phyloP scores from a whole-genome alignment of 345 rosid genomes.

The Populus alba region DNA sequence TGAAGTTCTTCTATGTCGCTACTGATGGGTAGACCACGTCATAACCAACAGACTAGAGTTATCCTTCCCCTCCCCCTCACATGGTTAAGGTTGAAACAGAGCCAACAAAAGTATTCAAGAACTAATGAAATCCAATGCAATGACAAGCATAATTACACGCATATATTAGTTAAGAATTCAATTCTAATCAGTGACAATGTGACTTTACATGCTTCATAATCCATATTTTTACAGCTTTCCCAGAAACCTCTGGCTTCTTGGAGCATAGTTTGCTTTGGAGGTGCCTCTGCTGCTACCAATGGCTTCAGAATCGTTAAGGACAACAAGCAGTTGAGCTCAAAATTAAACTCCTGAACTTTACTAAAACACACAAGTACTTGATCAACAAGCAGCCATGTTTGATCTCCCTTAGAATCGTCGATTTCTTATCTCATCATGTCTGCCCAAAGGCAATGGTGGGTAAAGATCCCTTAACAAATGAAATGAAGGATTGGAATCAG shows the following conservation, averaged over 20 bases:
- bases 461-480: constrained; percentile 51
- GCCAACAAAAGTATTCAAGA: neutral
- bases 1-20: neutral
- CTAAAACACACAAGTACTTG: neutral
- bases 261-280: neutral
- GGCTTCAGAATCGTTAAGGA: constrained; percentile 12
- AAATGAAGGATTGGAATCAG: constrained; percentile 51
- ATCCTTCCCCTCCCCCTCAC: neutral
- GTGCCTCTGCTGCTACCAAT: neutral
- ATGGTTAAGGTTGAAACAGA: neutral
- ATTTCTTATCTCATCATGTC: constrained; percentile 17
- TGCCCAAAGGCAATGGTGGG: constrained; percentile 39
- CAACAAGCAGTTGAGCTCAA: constrained; percentile 23
- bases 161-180: neutral
- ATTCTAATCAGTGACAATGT: neutral
- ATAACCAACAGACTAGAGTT: neutral
- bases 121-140: neutral
- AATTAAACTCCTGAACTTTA: neutral
- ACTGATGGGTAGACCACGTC: neutral
- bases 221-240: neutral
- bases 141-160: no score
- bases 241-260: neutral
- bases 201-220: no score
- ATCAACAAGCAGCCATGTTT: neutral
- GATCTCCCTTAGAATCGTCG: neutral